Evolutionary conservation across 1,284 basidiomycete genomes (phyloP).

Genomic region (Ceratorhiza oryzae-sativae): DNA sequence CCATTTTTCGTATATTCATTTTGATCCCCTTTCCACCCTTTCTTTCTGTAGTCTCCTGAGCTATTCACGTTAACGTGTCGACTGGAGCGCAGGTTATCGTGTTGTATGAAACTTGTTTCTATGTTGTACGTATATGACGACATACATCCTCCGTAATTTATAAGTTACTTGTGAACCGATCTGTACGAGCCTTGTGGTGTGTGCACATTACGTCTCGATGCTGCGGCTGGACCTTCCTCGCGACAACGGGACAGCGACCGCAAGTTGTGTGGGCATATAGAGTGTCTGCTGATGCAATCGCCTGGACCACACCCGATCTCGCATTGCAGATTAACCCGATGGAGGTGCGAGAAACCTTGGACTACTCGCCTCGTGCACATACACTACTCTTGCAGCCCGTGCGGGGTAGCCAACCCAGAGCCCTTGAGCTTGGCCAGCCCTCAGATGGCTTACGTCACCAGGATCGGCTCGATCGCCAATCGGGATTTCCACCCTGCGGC

Average conservation of each 20-base stretch:
- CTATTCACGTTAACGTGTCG: slow-evolving; percentile 10
- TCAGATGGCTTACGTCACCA: slow-evolving; percentile 20
- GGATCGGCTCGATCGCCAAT: slow-evolving; percentile 23
- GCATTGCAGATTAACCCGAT: slow-evolving; percentile 20
- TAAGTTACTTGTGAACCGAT: slow-evolving; percentile 4
- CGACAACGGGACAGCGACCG: neutral
- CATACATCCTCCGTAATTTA: slow-evolving; percentile 12
- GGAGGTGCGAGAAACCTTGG: neutral
- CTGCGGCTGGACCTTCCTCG: slow-evolving; percentile 7
- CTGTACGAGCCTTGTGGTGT: no score
- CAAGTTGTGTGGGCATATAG: neutral
- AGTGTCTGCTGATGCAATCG: slow-evolving; percentile 8
- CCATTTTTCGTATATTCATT: slow-evolving; percentile 20
- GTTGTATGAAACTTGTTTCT: slow-evolving; percentile 33
- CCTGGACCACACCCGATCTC: slow-evolving; percentile 10
- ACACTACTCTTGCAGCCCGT: neutral
- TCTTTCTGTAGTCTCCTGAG: slow-evolving; percentile 2
- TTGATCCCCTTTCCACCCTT: slow-evolving; percentile 5
- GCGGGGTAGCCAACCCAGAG: neutral
- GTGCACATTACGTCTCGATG: neutral
- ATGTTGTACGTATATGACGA: slow-evolving; percentile 39
- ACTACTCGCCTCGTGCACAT: neutral
- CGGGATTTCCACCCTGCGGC: neutral
- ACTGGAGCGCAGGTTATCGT: slow-evolving; percentile 22
- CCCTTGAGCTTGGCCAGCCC: neutral